phyloP scores from a whole-genome alignment of 257 asterid species.

The Fraxinus americana region DNA sequence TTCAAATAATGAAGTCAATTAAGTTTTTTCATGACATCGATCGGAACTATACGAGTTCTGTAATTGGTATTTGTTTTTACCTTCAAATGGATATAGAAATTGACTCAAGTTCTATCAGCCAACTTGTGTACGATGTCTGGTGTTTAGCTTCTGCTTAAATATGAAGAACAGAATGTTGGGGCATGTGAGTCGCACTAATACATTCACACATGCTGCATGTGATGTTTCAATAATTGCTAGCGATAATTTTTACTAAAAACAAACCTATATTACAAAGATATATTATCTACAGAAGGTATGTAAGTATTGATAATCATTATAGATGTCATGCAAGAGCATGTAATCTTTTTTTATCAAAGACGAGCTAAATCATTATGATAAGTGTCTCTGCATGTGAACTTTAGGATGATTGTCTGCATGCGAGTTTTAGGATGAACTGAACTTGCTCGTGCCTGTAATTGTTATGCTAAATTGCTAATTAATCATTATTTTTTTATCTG shows the following conservation, averaged over 20 bases:
- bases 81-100: constrained; percentile 2
- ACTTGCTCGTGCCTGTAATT: constrained; percentile 1
- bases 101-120: constrained; percentile 4
- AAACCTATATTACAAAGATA: not conserved
- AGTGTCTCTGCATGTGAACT: not conserved
- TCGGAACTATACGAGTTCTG: constrained; percentile 6
- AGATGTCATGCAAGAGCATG: too few species aligned
- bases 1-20: not conserved
- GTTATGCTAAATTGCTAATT: not conserved
- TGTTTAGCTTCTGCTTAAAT: not conserved
- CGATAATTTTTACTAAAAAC: not conserved
- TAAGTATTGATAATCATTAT: not conserved
- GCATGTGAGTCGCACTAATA: not conserved
- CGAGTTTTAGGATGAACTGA: constrained; percentile 7
- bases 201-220: not conserved
- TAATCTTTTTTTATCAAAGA: not conserved
- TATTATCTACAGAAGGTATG: not conserved
- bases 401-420: not conserved
- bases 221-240: not conserved
- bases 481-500: constrained; percentile 6
- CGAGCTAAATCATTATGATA: not conserved
- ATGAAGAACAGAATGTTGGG: not conserved
- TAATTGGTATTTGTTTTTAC: not conserved
- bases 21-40: not conserved
- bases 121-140: not conserved